Base-by-base conservation (phyloP, 1,284 basidiomycete species). In the Trametes pubescens region DNA sequence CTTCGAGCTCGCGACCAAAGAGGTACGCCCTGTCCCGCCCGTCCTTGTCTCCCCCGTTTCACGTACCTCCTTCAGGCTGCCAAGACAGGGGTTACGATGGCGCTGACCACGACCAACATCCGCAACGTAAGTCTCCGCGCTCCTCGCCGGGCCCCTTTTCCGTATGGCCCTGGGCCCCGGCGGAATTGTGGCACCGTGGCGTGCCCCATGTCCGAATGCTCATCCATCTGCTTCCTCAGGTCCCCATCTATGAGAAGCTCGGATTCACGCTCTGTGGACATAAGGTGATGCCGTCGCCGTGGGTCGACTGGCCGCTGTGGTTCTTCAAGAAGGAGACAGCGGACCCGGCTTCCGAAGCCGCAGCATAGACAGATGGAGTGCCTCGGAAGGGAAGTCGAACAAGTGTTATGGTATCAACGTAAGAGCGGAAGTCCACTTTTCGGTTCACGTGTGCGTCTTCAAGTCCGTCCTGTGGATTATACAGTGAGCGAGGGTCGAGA, bases 231-330 rank as follows among this genome's bases (percentile, higher is more conserved):
- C 22, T 1, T 16, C 8, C 13, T 5, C 58, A 69, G 67, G 58
- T 69, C 4, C 52, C 59, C 8, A 65, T 69, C 26, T 66, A 66
- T 44, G 57, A 68, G 57, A 64, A 68, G 46, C 60, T 68, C 22
- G 67, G 67, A 0, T 51, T 68, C 48, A 62, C 35, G 47, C 47
- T 62, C 7, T 54, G 51, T 26, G 64, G 64, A 1, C 47, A 65
- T 5, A 55, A 26, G 49, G 51, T 60, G 16, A 62, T 65, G 40
- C 47, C 56, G 11, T 68, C 67, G 38, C 67, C 64, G 10, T 68
- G 67, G 67, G 55, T 59, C 13, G 64, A 65, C 26, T 68, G 64
- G 67, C 49, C 57, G 1, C 29, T 65, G 29, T 65, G 64, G 67
- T 65, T 60, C 59, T 68, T 68, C 29, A 44, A 51, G 40, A 64